These are phyloP conservation scores for Solanum arcanum DNA, from an alignment of 257 asterid genomes.

Conservation along the genomic window DNA sequence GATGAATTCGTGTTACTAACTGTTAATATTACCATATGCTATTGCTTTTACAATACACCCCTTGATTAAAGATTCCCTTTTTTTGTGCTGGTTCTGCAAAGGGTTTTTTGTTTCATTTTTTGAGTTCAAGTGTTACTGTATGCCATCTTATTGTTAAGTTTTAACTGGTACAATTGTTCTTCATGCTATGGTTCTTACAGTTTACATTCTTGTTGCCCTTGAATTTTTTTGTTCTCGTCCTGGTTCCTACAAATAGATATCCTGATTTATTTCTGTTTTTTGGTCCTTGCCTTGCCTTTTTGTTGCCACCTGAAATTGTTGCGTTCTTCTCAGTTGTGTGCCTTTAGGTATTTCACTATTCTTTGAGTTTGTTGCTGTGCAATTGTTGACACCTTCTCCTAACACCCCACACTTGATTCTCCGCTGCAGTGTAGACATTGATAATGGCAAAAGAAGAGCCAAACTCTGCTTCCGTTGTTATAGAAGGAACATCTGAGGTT, in stretches of 20 bases:
- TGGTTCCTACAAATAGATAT: neutral
- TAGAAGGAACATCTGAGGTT: constrained; percentile 26
- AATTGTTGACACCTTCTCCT: neutral
- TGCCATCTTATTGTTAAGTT: neutral
- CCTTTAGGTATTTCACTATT: neutral
- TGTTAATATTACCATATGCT: neutral
- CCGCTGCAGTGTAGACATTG: neutral
- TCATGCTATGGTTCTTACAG: neutral
- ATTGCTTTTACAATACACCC: neutral
- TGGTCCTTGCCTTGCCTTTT: neutral
- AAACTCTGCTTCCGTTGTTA: constrained; percentile 1
- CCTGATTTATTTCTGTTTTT: neutral
- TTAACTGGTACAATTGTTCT: neutral
- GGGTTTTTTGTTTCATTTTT: neutral
- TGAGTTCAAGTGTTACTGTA: neutral
- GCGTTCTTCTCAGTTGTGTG: neutral
- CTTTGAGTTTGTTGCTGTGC: neutral
- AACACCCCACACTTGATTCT: neutral
- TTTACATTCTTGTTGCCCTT: neutral
- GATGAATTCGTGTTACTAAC: neutral
- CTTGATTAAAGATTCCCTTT: neutral
- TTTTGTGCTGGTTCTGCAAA: neutral
- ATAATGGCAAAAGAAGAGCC: constrained; percentile 9
- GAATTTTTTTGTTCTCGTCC: neutral
- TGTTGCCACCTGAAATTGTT: neutral